Evolutionary conservation across 257 asterid genomes (phyloP), one percentile per base, ranked within the genome.

Genomic region (Ligustrum vulgare): DNA sequence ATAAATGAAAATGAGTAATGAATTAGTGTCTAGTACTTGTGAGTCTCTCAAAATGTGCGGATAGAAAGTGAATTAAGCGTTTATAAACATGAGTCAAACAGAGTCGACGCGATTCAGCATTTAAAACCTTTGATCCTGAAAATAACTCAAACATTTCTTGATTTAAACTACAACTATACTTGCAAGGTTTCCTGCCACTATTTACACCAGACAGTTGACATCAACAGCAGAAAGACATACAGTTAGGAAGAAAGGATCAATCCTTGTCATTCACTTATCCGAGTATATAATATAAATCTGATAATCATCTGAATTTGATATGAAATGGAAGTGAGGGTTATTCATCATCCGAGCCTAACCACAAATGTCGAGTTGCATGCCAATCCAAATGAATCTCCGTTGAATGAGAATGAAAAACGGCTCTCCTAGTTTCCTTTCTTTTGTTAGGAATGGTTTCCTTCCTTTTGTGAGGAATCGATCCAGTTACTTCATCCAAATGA

Each of bases 301-400:
- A 51, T 16, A 51, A n/a, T 51, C 62, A 51, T 51, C 62, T 51
- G 25, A 51, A 18, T 51, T 51, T 51, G 62, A 51, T 49, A 18
- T 13, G 58, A 49, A 49, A 49, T 49, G 60, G 60, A 49, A 58
- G 32, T 20, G 3, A 15, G 15, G 31, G 6, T 35, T 22, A 60
- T 4, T 60, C 67, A 22, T 34, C 68, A 32, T 71, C 80, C 33
- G 34, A 23, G 33, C 70, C 93, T 51, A 47, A 78, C 96, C 90
- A 89, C 60, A 85, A 22, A 80, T 87, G 91, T 72, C 93, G 87
- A 54, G 88, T 85, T 63, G 77, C 43, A 67, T 41, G 71, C 96
- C 96, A 92, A 9, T 86, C 86, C 13, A 88, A 41, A 16, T 70
- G 2, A 35, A 37, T 22, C 13, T 54, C 7, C 13, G 76, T 22